Evolutionary conservation across 805 yeast species (phyloP).

Genomic region (Osmozyma mogii): DNA sequence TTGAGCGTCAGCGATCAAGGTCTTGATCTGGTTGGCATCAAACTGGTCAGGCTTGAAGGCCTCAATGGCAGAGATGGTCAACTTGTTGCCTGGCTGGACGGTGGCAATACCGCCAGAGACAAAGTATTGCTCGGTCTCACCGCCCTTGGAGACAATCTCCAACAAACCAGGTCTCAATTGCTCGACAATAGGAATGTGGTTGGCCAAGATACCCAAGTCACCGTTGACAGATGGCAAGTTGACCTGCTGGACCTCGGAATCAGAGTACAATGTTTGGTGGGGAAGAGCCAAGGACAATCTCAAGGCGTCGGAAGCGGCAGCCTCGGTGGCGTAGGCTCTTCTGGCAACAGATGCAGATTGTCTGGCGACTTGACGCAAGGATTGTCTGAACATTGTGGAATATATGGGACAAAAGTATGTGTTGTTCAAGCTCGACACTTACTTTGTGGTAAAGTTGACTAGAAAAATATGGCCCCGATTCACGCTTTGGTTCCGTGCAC

Average conservation of each 20-base stretch:
- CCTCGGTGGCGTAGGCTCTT: slow-evolving; percentile 88
- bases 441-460: background rate
- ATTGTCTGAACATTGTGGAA: slow-evolving; percentile 54
- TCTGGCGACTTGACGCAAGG: slow-evolving; percentile 54
- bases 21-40: slow-evolving; percentile 69
- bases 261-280: slow-evolving; percentile 60
- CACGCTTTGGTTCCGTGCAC: slow-evolving; percentile 12
- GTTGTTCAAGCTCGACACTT: background rate
- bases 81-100: slow-evolving; percentile 87
- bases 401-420: slow-evolving; percentile 2
- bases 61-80: slow-evolving; percentile 89
- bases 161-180: slow-evolving; percentile 94
- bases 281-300: slow-evolving; percentile 89
- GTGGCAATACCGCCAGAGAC: slow-evolving; percentile 96
- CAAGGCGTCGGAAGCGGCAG: slow-evolving; percentile 58
- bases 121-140: slow-evolving; percentile 71
- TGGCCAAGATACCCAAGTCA: slow-evolving; percentile 92
- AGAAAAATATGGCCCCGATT: slow-evolving; percentile 6
- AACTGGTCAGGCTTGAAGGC: slow-evolving; percentile 89
- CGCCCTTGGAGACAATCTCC: slow-evolving; percentile 75
- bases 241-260: slow-evolving; percentile 61
- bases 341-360: slow-evolving; percentile 49
- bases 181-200: slow-evolving; percentile 96
- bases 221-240: slow-evolving; percentile 95
- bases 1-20: slow-evolving; percentile 86